phyloP scores from a whole-genome alignment of 2,329 filamentous ascomycete genomes.

The Gaeumannomyces sp. region DNA sequence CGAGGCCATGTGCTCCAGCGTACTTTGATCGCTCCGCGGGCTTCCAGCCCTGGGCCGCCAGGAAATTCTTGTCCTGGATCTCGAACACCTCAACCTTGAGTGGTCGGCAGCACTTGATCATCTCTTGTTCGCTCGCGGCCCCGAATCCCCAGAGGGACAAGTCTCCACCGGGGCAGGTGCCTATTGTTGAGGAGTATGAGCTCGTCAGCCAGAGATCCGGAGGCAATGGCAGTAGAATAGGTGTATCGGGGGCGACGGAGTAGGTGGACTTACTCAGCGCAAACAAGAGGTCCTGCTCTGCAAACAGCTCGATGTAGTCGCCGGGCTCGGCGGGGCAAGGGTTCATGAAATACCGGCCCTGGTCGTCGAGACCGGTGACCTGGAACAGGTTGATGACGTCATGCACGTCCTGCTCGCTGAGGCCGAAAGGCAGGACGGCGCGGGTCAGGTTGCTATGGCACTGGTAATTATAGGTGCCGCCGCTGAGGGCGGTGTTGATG shows the following conservation, averaged over 20 bases:
- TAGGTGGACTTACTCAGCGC: conserved; percentile 38
- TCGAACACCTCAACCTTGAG: conserved; percentile 68
- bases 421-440: conserved; percentile 60
- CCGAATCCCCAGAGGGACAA: conserved; percentile 78
- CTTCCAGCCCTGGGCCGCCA: conserved; percentile 1
- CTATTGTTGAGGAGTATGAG: background rate
- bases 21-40: conserved; percentile 3
- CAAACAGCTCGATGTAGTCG: conserved; percentile 69
- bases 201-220: background rate
- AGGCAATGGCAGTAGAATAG: conserved; percentile 17
- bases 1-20: conserved; percentile 3
- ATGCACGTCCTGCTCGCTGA: conserved; percentile 70
- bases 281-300: conserved; percentile 67
- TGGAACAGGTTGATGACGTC: conserved; percentile 86
- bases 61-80: conserved; percentile 38
- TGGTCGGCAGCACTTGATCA: conserved; percentile 65
- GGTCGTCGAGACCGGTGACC: conserved; percentile 67
- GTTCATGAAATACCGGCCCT: conserved; percentile 73
- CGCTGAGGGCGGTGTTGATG: conserved; percentile 66
- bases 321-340: conserved; percentile 47
- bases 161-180: conserved; percentile 78
- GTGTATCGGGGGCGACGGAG: no score
- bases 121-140: conserved; percentile 58
- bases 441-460: conserved; percentile 78
- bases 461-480: conserved; percentile 70